Evolutionary conservation across 2,329 filamentous ascomycete genomes (phyloP).

Genomic region (Mycogone perniciosa): DNA sequence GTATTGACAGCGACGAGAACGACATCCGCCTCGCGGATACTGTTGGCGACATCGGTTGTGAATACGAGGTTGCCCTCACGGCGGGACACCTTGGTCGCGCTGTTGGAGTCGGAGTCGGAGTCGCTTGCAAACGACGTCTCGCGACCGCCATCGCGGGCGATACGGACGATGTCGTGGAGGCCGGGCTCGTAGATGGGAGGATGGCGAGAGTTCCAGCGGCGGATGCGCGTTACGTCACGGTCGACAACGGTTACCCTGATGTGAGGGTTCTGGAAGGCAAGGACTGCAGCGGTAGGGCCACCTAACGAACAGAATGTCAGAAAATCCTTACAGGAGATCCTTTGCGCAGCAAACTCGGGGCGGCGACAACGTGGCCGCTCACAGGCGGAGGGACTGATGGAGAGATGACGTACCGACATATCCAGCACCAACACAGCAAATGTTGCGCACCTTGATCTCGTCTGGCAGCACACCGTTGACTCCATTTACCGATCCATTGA

Average conservation of each 20-base stretch:
- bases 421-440: conserved; percentile 70
- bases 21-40: conserved; percentile 62
- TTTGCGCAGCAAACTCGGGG: neutral
- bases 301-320: conserved; percentile 36
- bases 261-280: conserved; percentile 66
- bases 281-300: conserved; percentile 67
- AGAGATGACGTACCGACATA: conserved; percentile 58
- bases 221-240: conserved; percentile 57
- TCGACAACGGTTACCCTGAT: conserved; percentile 72
- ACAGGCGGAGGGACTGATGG: neutral
- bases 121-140: conserved; percentile 36
- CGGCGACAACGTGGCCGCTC: neutral
- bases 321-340: neutral
- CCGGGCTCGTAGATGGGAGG: conserved; percentile 73
- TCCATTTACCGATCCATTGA: conserved; percentile 27
- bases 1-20: conserved; percentile 75
- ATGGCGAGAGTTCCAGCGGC: conserved; percentile 65
- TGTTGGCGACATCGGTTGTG: conserved; percentile 57
- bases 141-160: conserved; percentile 53
- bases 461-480: conserved; percentile 24
- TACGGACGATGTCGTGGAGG: conserved; percentile 59
- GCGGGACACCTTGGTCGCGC: conserved; percentile 30
- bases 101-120: conserved; percentile 25
- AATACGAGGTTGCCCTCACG: conserved; percentile 65
- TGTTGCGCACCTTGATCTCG: conserved; percentile 43